Conservation (phyloP, 2,329 filamentous ascomycete species). For the Cadophora sp. region DNA sequence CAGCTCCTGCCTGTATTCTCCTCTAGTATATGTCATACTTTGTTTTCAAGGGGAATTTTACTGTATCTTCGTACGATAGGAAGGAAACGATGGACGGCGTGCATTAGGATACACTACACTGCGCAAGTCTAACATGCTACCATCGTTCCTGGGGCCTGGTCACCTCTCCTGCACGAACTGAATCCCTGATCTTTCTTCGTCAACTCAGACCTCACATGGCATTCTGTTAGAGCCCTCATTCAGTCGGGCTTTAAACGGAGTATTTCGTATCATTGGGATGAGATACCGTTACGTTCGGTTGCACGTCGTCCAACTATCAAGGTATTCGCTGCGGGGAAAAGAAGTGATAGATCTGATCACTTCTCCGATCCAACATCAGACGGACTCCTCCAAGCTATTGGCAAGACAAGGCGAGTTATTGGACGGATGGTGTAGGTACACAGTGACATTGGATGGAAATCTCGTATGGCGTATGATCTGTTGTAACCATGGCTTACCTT, state of each 20-base stretch:
- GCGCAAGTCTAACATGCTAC: background rate
- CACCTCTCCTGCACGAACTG: background rate
- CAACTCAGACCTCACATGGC: background rate
- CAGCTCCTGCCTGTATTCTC: too few species aligned
- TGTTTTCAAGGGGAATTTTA: too few species aligned
- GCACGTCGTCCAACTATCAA: background rate
- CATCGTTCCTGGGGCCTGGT: background rate
- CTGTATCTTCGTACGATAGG: too few species aligned
- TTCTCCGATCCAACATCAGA: background rate
- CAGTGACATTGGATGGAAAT: background rate
- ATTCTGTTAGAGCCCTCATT: background rate
- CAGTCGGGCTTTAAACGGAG: background rate
- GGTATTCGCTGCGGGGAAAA: background rate
- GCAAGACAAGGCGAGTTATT: background rate
- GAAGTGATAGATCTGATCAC: background rate
- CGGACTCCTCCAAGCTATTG: background rate
- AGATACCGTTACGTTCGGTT: background rate
- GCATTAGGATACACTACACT: background rate
- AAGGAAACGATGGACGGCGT: background rate
- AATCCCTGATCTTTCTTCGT: background rate
- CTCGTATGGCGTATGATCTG: background rate
- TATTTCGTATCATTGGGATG: background rate
- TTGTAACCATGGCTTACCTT: background rate
- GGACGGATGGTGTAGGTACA: background rate
- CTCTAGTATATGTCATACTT: too few species aligned